phyloP scores from a whole-genome alignment of 371 early-diverging fungal genomes.

The Coemansia sp. region DNA sequence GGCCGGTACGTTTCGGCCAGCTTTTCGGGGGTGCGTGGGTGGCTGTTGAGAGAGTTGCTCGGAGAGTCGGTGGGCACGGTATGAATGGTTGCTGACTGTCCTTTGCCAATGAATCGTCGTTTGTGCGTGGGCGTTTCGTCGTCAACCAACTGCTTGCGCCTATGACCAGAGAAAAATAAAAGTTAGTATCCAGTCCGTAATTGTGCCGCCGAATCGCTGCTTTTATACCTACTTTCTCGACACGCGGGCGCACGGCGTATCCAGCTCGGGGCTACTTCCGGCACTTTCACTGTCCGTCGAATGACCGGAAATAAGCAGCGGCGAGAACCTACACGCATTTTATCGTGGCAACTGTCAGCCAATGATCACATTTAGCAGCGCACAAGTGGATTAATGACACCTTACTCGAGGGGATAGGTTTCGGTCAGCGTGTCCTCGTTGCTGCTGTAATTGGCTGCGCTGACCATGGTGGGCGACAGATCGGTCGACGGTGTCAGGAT shows the following conservation, averaged over 20 bases:
- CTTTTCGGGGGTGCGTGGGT: slow-evolving; percentile 19
- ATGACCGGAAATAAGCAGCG: background rate
- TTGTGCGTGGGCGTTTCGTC: background rate
- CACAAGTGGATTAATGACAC: background rate
- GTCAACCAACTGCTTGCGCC: background rate
- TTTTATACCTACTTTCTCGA: background rate
- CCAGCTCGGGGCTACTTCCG: background rate
- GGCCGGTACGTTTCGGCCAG: slow-evolving; percentile 25
- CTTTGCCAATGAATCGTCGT: background rate
- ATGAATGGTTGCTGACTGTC: background rate
- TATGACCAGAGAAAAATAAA: background rate
- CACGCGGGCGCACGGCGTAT: background rate
- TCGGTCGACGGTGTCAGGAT: slow-evolving; percentile 17
- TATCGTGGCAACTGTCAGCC: background rate
- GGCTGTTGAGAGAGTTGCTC: background rate
- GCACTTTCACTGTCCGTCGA: background rate
- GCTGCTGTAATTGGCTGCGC: background rate
- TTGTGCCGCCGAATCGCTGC: background rate
- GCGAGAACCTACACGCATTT: background rate
- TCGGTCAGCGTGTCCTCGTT: background rate
- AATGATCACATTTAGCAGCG: background rate
- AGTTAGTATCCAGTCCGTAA: background rate
- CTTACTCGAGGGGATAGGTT: background rate
- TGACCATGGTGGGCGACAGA: background rate
- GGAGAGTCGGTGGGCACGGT: background rate